Base-by-base conservation (phyloP, 106 monocot genomes). In the Phalaenopsis aphrodite region DNA sequence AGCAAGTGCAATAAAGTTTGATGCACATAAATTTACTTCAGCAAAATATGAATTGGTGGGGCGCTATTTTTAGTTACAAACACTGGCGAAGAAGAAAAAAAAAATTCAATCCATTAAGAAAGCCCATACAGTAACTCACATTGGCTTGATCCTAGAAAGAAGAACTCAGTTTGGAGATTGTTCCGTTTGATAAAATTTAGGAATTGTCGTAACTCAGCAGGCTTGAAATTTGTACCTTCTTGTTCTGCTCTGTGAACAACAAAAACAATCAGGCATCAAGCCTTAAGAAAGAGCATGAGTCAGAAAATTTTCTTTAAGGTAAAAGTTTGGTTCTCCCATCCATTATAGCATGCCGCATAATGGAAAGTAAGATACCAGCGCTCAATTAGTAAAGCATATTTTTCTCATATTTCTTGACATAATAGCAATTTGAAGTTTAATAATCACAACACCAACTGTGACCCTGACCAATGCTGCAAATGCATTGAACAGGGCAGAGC, bases 231-330 rank as follows among this genome's bases (percentile, higher is more conserved):
- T 75, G 78, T 85, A 38, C 92, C 92, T 76, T 89, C 89, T 78
- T 94, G 97, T 79, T 98, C 97, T 77, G 94, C 92, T 85, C 95
- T 95, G 92, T 38, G 23, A 89, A 81, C 78, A 82, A n/a, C 56
- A 80, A 78, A 19, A 84, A 36, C 3, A 5, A 73, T 74, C 42
- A 83, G 12, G 64, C 49, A 38, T 10, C 12, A 21, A 61, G 57
- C 56, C 10, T 58, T 3, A 1, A 58, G 19, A n/a, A 58, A 58
- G 57, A 58, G n/a, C n/a, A n/a, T 9, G 8, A 1, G 8, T 10
- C 48, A 7, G 7, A 48, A 48, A 48, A 48, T 48, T 48, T 48
- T 7, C 9, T 48, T 0, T 30, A 6, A 48, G 48, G 48, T 6
- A 9, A 48, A 48, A 6, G 8, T 6, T 2, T 2, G 48, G 48